Evolutionary conservation across 495 filamentous ascomycete genomes (phyloP).

Genomic region (Ascobolus immersus): DNA sequence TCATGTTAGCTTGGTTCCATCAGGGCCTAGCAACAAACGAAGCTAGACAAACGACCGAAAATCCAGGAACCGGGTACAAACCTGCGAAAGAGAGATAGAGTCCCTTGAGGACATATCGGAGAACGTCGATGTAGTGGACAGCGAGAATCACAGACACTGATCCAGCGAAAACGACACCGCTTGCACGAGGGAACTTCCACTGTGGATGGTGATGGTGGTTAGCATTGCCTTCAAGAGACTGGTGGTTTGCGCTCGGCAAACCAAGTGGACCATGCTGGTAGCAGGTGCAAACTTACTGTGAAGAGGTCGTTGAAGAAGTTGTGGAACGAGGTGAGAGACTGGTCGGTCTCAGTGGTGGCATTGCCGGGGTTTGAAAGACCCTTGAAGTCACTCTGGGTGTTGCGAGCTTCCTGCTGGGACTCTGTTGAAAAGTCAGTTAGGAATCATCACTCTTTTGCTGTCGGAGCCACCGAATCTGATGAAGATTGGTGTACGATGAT

Average conservation of each 20-base stretch:
- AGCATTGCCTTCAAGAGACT: neutral
- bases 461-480: too few relatives aligned
- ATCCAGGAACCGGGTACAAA: slow-evolving; percentile 17
- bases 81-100: slow-evolving; percentile 42
- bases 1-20: slow-evolving; percentile 15
- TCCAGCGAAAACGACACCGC: slow-evolving; percentile 54
- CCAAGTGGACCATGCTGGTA: too few relatives aligned
- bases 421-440: slow-evolving; percentile 1
- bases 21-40: neutral
- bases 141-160: slow-evolving; percentile 62
- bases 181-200: slow-evolving; percentile 56
- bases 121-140: slow-evolving; percentile 65
- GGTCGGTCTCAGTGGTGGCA: too few relatives aligned
- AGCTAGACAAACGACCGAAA: slow-evolving; percentile 5
- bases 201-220: slow-evolving; percentile 10
- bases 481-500: too few relatives aligned
- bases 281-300: slow-evolving; percentile 26
- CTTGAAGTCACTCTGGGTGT: slow-evolving; percentile 9
- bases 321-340: slow-evolving; percentile 85
- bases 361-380: too few relatives aligned
- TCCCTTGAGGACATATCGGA: slow-evolving; percentile 71
- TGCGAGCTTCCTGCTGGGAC: slow-evolving; percentile 11
- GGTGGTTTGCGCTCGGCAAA: neutral
- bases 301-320: slow-evolving; percentile 81
- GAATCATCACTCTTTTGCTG: too few relatives aligned